Base-by-base conservation (phyloP, 1,284 basidiomycete genomes). In the Irpex sp. region DNA sequence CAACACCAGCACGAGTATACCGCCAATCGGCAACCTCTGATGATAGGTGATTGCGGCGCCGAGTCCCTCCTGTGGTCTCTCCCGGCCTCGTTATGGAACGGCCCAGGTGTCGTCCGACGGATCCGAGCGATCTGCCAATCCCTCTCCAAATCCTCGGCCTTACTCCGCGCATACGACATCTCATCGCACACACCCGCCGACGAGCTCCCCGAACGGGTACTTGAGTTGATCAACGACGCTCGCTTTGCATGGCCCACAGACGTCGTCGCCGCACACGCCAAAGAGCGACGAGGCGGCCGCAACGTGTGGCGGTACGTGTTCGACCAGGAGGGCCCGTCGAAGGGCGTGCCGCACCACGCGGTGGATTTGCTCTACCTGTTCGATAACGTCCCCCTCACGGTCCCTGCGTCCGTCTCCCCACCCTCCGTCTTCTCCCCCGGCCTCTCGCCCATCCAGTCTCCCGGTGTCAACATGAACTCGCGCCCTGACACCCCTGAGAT, bases 271-370 rank as follows among this genome's bases (percentile, higher is more conserved):
- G 55, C 64, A 19, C 66, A 65, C 57, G 79, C 83, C 2, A 79
- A 78, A 60, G 75, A 71, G 7, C 80, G 80, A 59, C 77, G 82
- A 3, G 80, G 80, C 15, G 86, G 85, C 0, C 78, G 76, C 40
- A 82, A 81, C 19, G 87, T 91, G 2, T 92, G 86, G 85, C 81
- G 90, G 60, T 92, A 89, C 70, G 84, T 90, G 26, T 92, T 92
- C 69, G 89, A 92, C 74, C 90, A 92, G 74, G 90, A 91, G 68
- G 83, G 86, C 2, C 87, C 88, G 2, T 78, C 81, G 48, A 80
- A 83, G 51, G 82, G 84, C 19, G 74, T 85, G 9, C 83, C 87
- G 2, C 89, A 90, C 72, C 86, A 89, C 67, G 85, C 82, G 0
- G 84, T 85, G 2, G 89, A 92, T 72, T 75, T 92, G 56, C 80